Evolutionary conservation across 1,284 basidiomycete genomes (phyloP).

Genomic region (Cryptococcus sp.): DNA sequence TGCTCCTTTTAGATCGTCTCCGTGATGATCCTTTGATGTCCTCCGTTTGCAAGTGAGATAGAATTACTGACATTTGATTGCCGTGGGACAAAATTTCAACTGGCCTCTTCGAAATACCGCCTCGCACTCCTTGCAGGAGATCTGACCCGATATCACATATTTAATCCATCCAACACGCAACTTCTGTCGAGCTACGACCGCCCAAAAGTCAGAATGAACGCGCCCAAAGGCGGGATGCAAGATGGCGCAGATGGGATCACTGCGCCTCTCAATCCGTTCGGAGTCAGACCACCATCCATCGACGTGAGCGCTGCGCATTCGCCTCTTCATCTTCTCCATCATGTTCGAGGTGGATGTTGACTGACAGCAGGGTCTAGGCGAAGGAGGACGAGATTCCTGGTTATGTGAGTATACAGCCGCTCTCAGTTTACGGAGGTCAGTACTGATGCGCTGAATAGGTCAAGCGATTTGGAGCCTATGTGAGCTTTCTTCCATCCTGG

Average conservation of each 20-base stretch:
- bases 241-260: slow-evolving; percentile 25
- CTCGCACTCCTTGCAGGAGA: too few relatives aligned
- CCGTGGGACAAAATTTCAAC: too few relatives aligned
- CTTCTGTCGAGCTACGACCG: not conserved
- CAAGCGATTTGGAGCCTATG: slow-evolving; percentile 44
- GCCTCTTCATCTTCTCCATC: too few relatives aligned
- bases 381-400: slow-evolving; percentile 47
- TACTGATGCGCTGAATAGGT: slow-evolving; percentile 11
- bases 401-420: slow-evolving; percentile 22
- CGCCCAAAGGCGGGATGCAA: slow-evolving; percentile 19
- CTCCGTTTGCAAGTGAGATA: too few relatives aligned
- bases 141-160: not conserved
- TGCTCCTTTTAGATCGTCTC: too few relatives aligned
- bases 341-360: not conserved
- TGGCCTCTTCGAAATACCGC: too few relatives aligned
- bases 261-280: slow-evolving; percentile 41
- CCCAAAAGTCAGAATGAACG: slow-evolving; percentile 21
- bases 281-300: slow-evolving; percentile 33
- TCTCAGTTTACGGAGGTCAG: not conserved
- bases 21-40: too few relatives aligned
- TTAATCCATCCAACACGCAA: not conserved
- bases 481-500: slow-evolving; percentile 22
- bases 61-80: too few relatives aligned
- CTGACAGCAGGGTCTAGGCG: slow-evolving; percentile 14
- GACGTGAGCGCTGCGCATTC: slow-evolving; percentile 23